Conservation (phyloP, 2,329 filamentous ascomycete genomes). For the Monosporascus sp. region DNA sequence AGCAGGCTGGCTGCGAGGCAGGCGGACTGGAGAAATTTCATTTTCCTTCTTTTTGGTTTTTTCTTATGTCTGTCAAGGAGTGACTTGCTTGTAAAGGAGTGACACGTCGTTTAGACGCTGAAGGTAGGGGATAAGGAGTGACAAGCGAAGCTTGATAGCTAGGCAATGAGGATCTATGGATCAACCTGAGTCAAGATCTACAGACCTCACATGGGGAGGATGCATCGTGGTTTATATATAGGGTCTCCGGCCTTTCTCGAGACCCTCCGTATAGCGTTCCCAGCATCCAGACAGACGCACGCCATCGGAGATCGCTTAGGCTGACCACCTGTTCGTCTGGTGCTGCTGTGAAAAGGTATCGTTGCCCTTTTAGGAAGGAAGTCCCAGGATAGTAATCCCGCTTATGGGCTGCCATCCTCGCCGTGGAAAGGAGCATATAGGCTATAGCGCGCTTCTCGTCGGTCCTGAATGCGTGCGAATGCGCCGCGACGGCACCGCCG, state of each 20-base stretch:
- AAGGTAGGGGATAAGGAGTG: not conserved
- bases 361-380: too few species aligned
- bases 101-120: not conserved
- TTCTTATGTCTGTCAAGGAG: not conserved
- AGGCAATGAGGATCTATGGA: not conserved
- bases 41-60: not conserved
- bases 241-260: not conserved
- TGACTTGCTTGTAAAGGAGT: not conserved
- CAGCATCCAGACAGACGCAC: too few species aligned
- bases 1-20: not conserved
- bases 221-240: not conserved
- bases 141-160: not conserved
- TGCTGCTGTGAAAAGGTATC: too few species aligned
- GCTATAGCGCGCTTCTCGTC: too few species aligned
- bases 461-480: not conserved
- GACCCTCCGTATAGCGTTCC: too few species aligned
- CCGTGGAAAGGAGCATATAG: too few species aligned
- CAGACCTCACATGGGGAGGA: not conserved
- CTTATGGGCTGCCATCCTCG: too few species aligned
- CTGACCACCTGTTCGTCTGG: too few species aligned
- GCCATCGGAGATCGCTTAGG: too few species aligned
- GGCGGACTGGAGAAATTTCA: not conserved
- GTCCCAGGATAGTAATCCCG: too few species aligned
- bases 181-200: not conserved
- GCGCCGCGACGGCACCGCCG: not conserved